Evolutionary conservation across 1,139 yeast species (phyloP), one percentile per base, ranked within the genome.

Genomic region (Blastobotrys proliferans): DNA sequence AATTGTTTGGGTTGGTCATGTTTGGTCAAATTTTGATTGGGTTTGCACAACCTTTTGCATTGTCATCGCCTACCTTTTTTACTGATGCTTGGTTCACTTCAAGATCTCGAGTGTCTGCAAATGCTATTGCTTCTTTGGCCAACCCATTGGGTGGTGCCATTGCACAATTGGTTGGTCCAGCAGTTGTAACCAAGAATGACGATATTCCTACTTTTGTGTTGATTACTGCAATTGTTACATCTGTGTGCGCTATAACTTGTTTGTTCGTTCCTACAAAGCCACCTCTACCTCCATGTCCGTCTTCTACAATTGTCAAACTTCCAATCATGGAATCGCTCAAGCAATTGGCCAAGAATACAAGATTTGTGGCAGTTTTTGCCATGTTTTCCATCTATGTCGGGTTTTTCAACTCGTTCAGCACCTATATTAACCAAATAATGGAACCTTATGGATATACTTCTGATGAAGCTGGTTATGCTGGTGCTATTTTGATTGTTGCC

Each of bases 131-230:
- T 10, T 58, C 67, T n/a, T 51, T 63, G 31, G 54, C 68, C 4
- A 63, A 62, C 45, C 68, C 68, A 2, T 50, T 63, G 9, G 68
- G 68, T 3, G 67, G 65, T n/a, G 68, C 68, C n/a, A 52, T 63
- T 43, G 68, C 64, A 13, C 62, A 62, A 45, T 54, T 63, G 2
- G 61, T 63, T 6, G 63, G 66, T 9, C 68, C 68, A 1, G 56
- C 61, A 4, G 50, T 63, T 31, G 66, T 62, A n/a, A 44, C 56
- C 6, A 38, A 50, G 18, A 45, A 58, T 3, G 35, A 40, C 28
- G 51, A 59, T 32, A 42, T 62, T 47, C 56, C 60, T 18, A 38
- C 44, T 22, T 60, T 60, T 44, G 49, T 60, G 26, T 52, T 61
- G 18, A 43, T 61, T 30, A 57, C 64, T 2, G 58, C 66, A 4